Evolutionary conservation across 495 filamentous ascomycete species (phyloP).

Genomic region (Mycothermus thermophilus): DNA sequence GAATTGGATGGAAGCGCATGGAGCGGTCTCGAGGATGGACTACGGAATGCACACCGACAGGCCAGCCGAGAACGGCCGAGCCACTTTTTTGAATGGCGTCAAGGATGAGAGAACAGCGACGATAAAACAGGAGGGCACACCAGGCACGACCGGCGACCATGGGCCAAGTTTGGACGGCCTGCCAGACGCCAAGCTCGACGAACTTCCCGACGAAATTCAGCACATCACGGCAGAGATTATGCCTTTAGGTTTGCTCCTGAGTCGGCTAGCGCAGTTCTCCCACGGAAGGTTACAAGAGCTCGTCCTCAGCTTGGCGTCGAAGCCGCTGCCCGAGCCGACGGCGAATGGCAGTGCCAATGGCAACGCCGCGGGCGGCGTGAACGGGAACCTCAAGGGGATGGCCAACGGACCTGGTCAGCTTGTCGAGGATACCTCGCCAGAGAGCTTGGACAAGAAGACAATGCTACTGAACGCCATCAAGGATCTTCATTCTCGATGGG

Average conservation of each 20-base stretch:
- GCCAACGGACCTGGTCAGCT: conserved; percentile 3
- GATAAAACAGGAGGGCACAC: conserved; percentile 7
- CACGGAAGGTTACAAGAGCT: conserved; percentile 60
- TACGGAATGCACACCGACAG: conserved; percentile 30
- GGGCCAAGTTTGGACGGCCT: too few species aligned
- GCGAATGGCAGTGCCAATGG: conserved; percentile 36
- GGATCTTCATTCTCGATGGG: conserved; percentile 47
- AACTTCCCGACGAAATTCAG: conserved; percentile 57
- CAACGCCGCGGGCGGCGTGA: conserved; percentile 5
- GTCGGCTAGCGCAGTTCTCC: conserved; percentile 66
- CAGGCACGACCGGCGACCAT: conserved; percentile 9
- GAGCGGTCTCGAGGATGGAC: conserved; percentile 39
- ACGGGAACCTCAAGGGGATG: conserved; percentile 1
- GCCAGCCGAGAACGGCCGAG: conserved; percentile 38
- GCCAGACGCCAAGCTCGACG: conserved; percentile 24
- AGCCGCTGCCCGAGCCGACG: conserved; percentile 36
- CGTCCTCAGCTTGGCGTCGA: conserved; percentile 54
- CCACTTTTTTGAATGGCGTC: conserved; percentile 25
- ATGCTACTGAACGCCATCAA: conserved; percentile 57
- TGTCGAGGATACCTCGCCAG: conserved; percentile 42
- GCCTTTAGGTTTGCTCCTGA: conserved; percentile 53
- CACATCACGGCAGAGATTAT: conserved; percentile 68
- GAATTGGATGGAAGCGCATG: too few species aligned
- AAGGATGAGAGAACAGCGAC: conserved; percentile 18
- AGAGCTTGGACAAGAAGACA: conserved; percentile 69